These are phyloP conservation scores for Helianthus tuberosus DNA, from an alignment of 129 eudicot genomes.

Conservation along the genomic window DNA sequence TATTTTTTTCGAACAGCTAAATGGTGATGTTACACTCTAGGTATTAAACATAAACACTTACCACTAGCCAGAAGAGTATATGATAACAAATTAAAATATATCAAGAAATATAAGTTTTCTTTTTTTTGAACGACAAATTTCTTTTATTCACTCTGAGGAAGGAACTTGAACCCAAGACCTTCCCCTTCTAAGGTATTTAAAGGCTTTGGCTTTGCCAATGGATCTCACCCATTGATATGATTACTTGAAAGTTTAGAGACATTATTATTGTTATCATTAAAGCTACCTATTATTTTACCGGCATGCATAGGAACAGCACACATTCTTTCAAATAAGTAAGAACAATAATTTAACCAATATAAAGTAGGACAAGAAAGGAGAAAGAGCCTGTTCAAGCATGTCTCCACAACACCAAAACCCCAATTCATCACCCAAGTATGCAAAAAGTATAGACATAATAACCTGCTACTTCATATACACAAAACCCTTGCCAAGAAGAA, in stretches of 20 bases:
- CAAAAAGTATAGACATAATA: constrained; percentile 15
- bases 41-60: too few relatives aligned
- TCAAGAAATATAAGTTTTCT: too few relatives aligned
- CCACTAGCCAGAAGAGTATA: too few relatives aligned
- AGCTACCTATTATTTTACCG: neutral
- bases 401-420: neutral
- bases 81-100: too few relatives aligned
- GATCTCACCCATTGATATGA: neutral
- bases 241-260: neutral
- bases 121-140: too few relatives aligned
- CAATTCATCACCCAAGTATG: constrained; percentile 2
- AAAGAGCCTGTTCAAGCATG: neutral
- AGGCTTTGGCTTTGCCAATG: too few relatives aligned
- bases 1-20: too few relatives aligned
- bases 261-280: neutral
- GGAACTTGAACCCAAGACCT: too few relatives aligned
- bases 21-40: too few relatives aligned
- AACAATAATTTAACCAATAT: neutral
- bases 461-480: constrained; percentile 15
- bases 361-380: constrained; percentile 12
- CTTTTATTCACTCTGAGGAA: too few relatives aligned
- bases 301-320: neutral
- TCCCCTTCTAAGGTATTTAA: too few relatives aligned
- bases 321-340: neutral
- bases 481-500: constrained; percentile 7